A percentile compares a stretch with the other conserved stretches of the same genome.
These are phyloP conservation scores for Lactarius psammicola DNA, from an alignment of 768 basidiomycete species.

Conservation along the genomic window DNA sequence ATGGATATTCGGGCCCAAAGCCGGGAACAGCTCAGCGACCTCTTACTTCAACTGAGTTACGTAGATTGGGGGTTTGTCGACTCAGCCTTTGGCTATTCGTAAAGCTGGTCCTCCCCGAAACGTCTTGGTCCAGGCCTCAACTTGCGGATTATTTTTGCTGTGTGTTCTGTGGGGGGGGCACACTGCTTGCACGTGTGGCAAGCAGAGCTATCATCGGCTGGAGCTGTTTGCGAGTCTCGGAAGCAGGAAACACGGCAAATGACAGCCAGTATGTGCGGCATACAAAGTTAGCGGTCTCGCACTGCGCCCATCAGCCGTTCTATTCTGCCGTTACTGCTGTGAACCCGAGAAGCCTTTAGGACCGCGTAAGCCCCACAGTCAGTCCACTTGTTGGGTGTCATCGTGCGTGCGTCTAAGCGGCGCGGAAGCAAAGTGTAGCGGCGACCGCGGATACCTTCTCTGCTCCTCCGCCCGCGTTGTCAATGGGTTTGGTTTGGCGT, in stretches of 20 bases:
- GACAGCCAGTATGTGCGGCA: not conserved
- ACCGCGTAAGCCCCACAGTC: constrained; percentile 6
- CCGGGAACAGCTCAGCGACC: not conserved
- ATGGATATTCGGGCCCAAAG: not conserved
- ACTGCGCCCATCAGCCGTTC: not conserved
- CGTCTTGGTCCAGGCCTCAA: not conserved
- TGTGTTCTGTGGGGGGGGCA: not conserved
- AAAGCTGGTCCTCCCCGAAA: not conserved
- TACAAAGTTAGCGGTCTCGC: not conserved
- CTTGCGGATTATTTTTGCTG: not conserved
- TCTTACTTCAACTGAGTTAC: not conserved
- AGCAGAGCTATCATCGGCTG: not conserved
- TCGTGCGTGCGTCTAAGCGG: not conserved
- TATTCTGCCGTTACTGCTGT: not conserved
- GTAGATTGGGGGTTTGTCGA: no score
- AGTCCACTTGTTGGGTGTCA: not conserved
- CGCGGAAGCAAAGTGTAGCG: not conserved
- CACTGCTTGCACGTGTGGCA: not conserved
- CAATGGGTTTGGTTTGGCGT: not conserved
- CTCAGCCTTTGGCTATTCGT: not conserved
- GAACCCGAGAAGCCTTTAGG: not conserved
- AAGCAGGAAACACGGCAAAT: not conserved
- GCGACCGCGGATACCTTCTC: not conserved
- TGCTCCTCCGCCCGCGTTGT: not conserved
- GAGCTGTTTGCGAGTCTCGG: not conserved